Base-by-base conservation (phyloP, 176 grass and related monocot genomes). In the Hyparrhenia diplandra region DNA sequence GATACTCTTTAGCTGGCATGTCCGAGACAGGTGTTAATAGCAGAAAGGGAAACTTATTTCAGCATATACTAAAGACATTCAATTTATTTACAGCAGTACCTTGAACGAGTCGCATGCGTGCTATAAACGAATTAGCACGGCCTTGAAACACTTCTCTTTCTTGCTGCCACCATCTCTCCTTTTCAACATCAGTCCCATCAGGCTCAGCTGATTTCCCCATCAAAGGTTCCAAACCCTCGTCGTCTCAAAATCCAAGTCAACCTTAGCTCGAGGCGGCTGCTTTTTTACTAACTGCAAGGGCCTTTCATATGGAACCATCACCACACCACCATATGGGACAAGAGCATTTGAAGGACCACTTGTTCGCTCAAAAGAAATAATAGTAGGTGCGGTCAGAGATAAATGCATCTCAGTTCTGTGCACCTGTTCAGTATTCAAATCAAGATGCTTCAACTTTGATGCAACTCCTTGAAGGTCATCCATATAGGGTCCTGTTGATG, bases 71-170 rank as follows among this genome's bases (percentile, higher is more conserved):
- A 43, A 52, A 31, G 4, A 29, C 6, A 21, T 67, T n/a, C 41
- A 20, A 46, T 52, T 23, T 77, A 42, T 71, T 63, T 68, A 36
- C 28, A 32, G 16, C 5, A 62, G 13, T 91, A 94, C 92, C 92
- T 94, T 94, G 92, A 87, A 94, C 79, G 62, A 91, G 84, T 47
- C 70, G 87, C 92, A 94, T 94, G 47, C 87, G 84, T 69, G 77
- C 74, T 80, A 94, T 87, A 75, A 94, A 91, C 64, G 78, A 87
- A 87, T 87, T 82, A 68, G 84, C 89, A 69, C 92, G 92, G 8
- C 84, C 87, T 77, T 89, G 69, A 72, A 94, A 94, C 54, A 87
- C 57, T 24, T 77, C 63, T 74, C 92, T 94, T 80, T 94, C 84
- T 80, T 91, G 81, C 43, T 91, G 69, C 92, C 92, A 94, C 87